A percentile compares a stretch with the other conserved stretches of the same genome.
Conservation (phyloP, 2,329 filamentous ascomycete species). For the Myriosclerotinia curreyana region DNA sequence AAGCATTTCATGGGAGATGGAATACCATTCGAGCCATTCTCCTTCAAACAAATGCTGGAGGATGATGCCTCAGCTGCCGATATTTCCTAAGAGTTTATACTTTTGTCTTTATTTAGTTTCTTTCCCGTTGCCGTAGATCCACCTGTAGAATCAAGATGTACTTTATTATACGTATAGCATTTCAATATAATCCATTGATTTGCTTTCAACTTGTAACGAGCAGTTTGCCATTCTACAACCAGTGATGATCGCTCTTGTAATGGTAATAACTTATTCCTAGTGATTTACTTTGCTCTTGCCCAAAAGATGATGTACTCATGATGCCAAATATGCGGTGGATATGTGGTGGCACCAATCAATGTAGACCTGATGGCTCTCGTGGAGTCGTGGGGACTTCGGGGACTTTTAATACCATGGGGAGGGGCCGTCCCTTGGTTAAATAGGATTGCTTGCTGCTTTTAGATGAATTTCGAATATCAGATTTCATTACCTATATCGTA, state of each 20-base stretch:
- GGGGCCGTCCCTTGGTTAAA: background rate
- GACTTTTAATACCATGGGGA: background rate
- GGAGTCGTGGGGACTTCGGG: constrained; percentile 7
- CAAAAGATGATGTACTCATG: no score
- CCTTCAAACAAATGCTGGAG: constrained; percentile 78
- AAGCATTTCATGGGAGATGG: constrained; percentile 94
- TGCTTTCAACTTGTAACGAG: background rate
- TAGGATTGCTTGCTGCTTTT: background rate
- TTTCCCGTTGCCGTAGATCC: constrained; percentile 27
- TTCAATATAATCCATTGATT: constrained; percentile 6
- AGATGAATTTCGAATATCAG: background rate
- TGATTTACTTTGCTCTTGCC: no score
- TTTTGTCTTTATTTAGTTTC: constrained; percentile 22
- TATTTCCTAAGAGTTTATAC: constrained; percentile 39
- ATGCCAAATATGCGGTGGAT: background rate
- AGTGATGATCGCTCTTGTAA: background rate
- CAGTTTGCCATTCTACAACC: no score
- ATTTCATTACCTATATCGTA: no score
- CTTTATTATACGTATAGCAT: constrained; percentile 17
- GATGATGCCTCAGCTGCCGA: constrained; percentile 67
- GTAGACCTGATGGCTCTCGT: background rate
- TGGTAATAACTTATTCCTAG: no score
- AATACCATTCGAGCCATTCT: constrained; percentile 83
- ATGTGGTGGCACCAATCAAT: constrained; percentile 16
- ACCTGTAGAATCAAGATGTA: constrained; percentile 34